These are phyloP conservation scores for Epichloe uncinata DNA, from an alignment of 2,329 filamentous ascomycete species.

Conservation along the genomic window DNA sequence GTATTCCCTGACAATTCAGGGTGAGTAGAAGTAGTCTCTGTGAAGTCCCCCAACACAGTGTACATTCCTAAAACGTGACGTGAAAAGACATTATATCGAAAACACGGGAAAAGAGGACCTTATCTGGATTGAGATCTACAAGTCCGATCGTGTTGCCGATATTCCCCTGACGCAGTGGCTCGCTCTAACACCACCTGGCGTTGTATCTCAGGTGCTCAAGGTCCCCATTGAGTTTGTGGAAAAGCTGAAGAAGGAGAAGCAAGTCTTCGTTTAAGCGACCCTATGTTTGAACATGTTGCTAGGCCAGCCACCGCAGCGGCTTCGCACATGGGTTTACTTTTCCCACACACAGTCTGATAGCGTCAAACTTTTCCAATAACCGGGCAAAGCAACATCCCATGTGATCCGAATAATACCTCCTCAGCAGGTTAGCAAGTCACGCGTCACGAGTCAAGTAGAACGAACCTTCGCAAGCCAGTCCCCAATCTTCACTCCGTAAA, in stretches of 20 bases:
- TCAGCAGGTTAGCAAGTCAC: too few relatives aligned
- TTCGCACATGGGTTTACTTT: neutral
- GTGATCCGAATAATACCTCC: too few relatives aligned
- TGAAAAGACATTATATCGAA: conserved; percentile 50
- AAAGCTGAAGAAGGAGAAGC: conserved; percentile 49
- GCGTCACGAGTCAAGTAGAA: too few relatives aligned
- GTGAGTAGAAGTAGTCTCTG: conserved; percentile 18
- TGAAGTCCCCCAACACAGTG: neutral
- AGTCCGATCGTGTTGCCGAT: conserved; percentile 52
- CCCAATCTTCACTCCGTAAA: too few relatives aligned
- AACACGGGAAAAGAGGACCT: conserved; percentile 53
- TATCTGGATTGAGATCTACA: conserved; percentile 57
- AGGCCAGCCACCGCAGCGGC: neutral
- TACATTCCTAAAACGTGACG: neutral
- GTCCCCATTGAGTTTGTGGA: conserved; percentile 43
- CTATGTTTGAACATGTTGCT: neutral
- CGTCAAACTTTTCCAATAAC: neutral
- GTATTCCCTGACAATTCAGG: conserved; percentile 53
- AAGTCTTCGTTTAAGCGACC: conserved; percentile 28
- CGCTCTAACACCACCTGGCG: conserved; percentile 48
- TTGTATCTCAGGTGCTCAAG: conserved; percentile 47
- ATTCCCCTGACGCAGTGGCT: conserved; percentile 57
- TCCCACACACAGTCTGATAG: neutral
- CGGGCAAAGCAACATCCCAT: too few relatives aligned
- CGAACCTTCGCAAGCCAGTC: too few relatives aligned